These are phyloP conservation scores for Saururus chinensis DNA, from an alignment of 164 flowering plant genomes.

Conservation along the genomic window DNA sequence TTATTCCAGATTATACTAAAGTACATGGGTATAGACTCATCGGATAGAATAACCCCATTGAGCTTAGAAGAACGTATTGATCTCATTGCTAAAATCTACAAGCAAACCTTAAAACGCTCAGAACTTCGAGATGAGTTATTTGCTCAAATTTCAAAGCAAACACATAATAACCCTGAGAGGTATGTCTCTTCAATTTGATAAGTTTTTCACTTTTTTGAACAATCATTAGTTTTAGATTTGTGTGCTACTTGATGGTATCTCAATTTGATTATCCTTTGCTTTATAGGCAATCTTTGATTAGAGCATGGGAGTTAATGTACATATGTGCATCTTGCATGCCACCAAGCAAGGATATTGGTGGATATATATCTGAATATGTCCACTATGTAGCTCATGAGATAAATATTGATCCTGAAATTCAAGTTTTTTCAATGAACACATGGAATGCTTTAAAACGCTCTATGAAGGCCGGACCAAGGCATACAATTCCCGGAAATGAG, in stretches of 20 bases:
- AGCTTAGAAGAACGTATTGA: constrained; percentile 82
- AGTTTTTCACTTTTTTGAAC: not conserved
- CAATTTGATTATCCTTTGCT: constrained; percentile 4
- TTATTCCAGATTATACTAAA: constrained; percentile 77
- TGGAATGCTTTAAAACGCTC: constrained; percentile 82
- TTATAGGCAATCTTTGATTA: constrained; percentile 62
- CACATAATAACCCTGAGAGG: constrained; percentile 88
- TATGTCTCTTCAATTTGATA: constrained; percentile 9
- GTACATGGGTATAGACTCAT: constrained; percentile 88
- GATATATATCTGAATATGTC: constrained; percentile 80
- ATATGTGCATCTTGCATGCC: constrained; percentile 97
- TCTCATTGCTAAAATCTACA: constrained; percentile 74
- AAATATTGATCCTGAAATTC: constrained; percentile 56
- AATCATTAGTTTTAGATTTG: not conserved
- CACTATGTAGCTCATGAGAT: constrained; percentile 71
- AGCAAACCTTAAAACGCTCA: constrained; percentile 84
- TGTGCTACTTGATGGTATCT: constrained; percentile 2
- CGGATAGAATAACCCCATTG: constrained; percentile 48
- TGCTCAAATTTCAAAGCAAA: constrained; percentile 88
- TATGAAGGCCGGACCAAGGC: constrained; percentile 94
- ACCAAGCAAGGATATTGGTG: constrained; percentile 95
- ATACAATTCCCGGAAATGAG: constrained; percentile 79
- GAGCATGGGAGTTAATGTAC: constrained; percentile 95
- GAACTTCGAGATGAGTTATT: constrained; percentile 98
- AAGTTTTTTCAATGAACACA: constrained; percentile 66